A percentile compares a stretch with the other conserved stretches of the same genome.
These are phyloP conservation scores for Termitomyces sp. DNA, from an alignment of 768 basidiomycete species.

Conservation along the genomic window DNA sequence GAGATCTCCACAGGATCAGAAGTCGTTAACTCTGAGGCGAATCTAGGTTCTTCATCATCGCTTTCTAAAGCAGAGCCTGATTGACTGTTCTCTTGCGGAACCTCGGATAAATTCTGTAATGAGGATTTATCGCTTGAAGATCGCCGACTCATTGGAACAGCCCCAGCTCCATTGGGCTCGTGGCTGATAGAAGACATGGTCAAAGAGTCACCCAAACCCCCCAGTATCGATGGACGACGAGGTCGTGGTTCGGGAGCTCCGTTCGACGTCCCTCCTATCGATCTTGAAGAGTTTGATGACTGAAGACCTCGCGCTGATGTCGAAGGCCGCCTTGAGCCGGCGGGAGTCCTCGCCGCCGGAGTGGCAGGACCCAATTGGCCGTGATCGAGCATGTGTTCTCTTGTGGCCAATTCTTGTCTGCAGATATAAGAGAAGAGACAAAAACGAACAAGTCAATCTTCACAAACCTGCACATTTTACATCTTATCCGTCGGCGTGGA, in stretches of 20 bases:
- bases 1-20: conserved; percentile 10
- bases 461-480: conserved; percentile 82
- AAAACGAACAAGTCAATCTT: background rate
- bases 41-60: conserved; percentile 24
- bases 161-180: conserved; percentile 3
- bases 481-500: conserved; percentile 63
- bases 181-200: conserved; percentile 33
- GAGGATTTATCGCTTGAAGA: conserved; percentile 11
- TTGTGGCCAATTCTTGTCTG: conserved; percentile 78
- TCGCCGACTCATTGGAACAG: conserved; percentile 7
- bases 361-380: conserved; percentile 71
- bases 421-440: background rate
- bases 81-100: conserved; percentile 21
- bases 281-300: conserved; percentile 18
- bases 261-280: conserved; percentile 13
- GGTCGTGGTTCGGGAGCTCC: conserved; percentile 17
- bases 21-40: background rate
- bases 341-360: conserved; percentile 45
- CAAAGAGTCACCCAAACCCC: conserved; percentile 27
- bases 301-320: conserved; percentile 15
- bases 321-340: conserved; percentile 19
- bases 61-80: conserved; percentile 50
- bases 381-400: conserved; percentile 94
- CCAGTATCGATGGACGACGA: conserved; percentile 24
- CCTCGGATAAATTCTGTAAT: conserved; percentile 10